Percentiles rank a stretch among this genome's conserved stretches.
Evolutionary conservation across 2,329 filamentous ascomycete genomes (phyloP).

Genomic region (Exutisphaerella laricina): DNA sequence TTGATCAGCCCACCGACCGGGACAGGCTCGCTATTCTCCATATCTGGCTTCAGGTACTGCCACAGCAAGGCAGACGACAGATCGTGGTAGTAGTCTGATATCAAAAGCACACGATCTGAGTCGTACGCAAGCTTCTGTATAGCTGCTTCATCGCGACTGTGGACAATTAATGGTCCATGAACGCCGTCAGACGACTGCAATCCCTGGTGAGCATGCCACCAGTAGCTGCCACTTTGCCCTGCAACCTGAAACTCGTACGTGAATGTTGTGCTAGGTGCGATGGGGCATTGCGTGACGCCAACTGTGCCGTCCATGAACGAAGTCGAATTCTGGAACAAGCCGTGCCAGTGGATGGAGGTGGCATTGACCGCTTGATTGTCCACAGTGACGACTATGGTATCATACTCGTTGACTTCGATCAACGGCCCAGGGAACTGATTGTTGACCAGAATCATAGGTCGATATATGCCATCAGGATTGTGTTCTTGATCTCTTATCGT

Average conservation of each 20-base stretch:
- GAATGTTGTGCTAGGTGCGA: slow-evolving; percentile 28
- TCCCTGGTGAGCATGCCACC: slow-evolving; percentile 59
- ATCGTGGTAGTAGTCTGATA: slow-evolving; percentile 66
- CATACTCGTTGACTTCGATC: slow-evolving; percentile 34
- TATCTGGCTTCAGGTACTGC: slow-evolving; percentile 48
- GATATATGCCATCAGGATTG: slow-evolving; percentile 53
- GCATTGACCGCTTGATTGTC: slow-evolving; percentile 39
- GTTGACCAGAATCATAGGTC: slow-evolving; percentile 38
- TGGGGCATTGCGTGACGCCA: slow-evolving; percentile 31
- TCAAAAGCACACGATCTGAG: slow-evolving; percentile 55
- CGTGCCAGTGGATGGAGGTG: slow-evolving; percentile 34
- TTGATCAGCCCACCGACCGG: slow-evolving; percentile 43
- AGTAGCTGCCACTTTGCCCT: slow-evolving; percentile 44
- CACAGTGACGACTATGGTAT: slow-evolving; percentile 30
- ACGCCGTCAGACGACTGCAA: slow-evolving; percentile 57
- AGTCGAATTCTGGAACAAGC: slow-evolving; percentile 31
- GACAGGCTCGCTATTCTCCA: slow-evolving; percentile 54
- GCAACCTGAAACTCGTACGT: slow-evolving; percentile 56
- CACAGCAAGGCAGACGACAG: slow-evolving; percentile 44
- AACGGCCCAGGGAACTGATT: slow-evolving; percentile 32
- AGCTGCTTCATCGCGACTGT: slow-evolving; percentile 44
- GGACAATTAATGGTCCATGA: slow-evolving; percentile 56
- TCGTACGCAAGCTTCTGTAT: slow-evolving; percentile 40
- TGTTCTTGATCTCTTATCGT: slow-evolving; percentile 52
- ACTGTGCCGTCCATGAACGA: slow-evolving; percentile 31